Evolutionary conservation across 768 basidiomycete genomes (phyloP), one percentile per base, ranked within the genome.

Genomic region (Rhizopogon vinicolor): DNA sequence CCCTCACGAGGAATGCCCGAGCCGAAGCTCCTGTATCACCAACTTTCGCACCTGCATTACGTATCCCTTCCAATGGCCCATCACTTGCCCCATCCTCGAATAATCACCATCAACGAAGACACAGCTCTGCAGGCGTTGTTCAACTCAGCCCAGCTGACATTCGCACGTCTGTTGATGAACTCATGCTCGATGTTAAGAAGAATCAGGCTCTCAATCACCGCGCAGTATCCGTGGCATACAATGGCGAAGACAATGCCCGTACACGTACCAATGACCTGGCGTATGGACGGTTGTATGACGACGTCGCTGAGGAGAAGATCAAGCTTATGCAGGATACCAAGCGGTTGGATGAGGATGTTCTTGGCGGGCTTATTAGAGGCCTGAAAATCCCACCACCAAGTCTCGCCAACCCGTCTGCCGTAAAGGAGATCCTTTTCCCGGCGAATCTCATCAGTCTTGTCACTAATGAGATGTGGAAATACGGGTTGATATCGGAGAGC

Each of bases 391-490:
- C 95, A 33, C 82, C 87, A 28, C 93, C 96, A 1, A 94, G 87
- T 65, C 75, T 92, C 43, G 89, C 89, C 44, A 96, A 90, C 65
- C 91, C 94, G 1, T 91, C 94, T n/a, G 86, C 88, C 18, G 86
- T 93, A 58, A 98, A 98, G 73, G 97, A 99, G 70, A 94, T 99
- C 52, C 79, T 99, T 41, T 99, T 99, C 86, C 97, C 97, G 10
- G 95, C 97, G 25, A 98, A 98, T 70, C 83, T 99, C 57, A 98
- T 99, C 72, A 93, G 91, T 67, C 76, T 98, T 45, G 87, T 97
- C 61, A 96, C 94, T n/a, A 99, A 99, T 71, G 97, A 98, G 73
- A 99, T 99, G 97, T 98, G 97, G 97, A 98, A 97, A 73, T 94
- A 96, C 65, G 93, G 95, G 48, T 83, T 99, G 61, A 98, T 98